These are phyloP conservation scores for Trametes villosa DNA, from an alignment of 768 basidiomycete genomes.

Conservation along the genomic window DNA sequence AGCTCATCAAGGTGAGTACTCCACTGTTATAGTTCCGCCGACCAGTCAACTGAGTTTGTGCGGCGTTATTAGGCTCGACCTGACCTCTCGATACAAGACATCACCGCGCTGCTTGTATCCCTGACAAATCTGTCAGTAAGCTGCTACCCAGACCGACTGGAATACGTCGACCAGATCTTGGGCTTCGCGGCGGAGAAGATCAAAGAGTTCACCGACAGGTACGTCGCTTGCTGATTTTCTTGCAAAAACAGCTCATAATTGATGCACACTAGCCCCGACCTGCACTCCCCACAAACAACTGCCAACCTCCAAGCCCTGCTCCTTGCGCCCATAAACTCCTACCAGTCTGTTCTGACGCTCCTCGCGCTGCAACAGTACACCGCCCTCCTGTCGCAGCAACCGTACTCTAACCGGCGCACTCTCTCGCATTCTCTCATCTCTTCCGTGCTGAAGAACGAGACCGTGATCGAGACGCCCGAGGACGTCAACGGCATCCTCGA, in stretches of 20 bases:
- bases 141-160: conserved; percentile 95
- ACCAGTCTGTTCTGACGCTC: conserved; percentile 95
- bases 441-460: conserved; percentile 95
- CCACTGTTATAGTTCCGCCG: neutral
- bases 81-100: conserved; percentile 95
- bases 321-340: conserved; percentile 93
- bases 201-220: conserved; percentile 84
- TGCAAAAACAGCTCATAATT: conserved; percentile 14
- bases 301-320: conserved; percentile 90
- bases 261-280: conserved; percentile 65
- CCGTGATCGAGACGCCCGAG: conserved; percentile 89
- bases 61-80: conserved; percentile 76
- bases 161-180: conserved; percentile 96
- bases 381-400: conserved; percentile 80
- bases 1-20: conserved; percentile 86
- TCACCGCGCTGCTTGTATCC: conserved; percentile 95
- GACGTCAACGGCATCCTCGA: conserved; percentile 95
- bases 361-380: conserved; percentile 92
- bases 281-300: conserved; percentile 86
- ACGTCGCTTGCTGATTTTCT: neutral
- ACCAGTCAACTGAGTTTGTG: conserved; percentile 7
- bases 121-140: conserved; percentile 93
- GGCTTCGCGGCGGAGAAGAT: conserved; percentile 88
- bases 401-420: conserved; percentile 87
- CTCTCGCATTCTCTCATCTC: conserved; percentile 96